Evolutionary conservation across 116 monocot genomes (phyloP), one percentile per base, ranked within the genome.

Genomic region (Cymodocea nodosa): DNA sequence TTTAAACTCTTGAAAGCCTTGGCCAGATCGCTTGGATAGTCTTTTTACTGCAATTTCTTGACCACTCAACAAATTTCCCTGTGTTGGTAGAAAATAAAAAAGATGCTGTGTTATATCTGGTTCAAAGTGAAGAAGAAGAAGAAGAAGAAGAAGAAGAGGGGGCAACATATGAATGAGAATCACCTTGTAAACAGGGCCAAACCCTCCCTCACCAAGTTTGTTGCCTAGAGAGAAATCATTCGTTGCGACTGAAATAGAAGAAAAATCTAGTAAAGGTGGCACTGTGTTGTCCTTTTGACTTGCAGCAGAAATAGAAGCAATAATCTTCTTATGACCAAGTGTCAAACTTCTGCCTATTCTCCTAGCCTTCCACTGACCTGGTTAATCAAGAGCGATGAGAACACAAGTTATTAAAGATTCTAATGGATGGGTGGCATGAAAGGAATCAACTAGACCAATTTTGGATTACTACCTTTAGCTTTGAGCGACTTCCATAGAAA

Each of bases 31-130:
- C 61, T 62, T 52, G 4, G 61, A 60, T 5, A 70, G 66, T 34
- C 59, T 66, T 34, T 73, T 73, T 13, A 67, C 73, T 6, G 73
- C 73, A 48, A 73, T 60, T 18, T 73, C 65, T 60, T 59, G 59
- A 51, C 73, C 73, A 40, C 20, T 20, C 23, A 23, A 25, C 34
- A 73, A 59, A 14, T 37, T 65, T 20, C 73, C 73, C 73, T 73
- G 51, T 50, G 15, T 51, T 25, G 1, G 18, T 34, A 30, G 12
- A 15, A 35, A 15, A 60, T 34, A 30, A 30, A 30, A 1, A 30
- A 30, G 30, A 30, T 4, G 4, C 16, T 51, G n/a, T 53, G 4
- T 19, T 53, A 13, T 4, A 15, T 53, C 2, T 53, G n/a, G 16
- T 53, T 53, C 30, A 30, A 30, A 30, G 30, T 30, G 30, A 30